phyloP scores from a whole-genome alignment of 257 asterid genomes.

The Solanum megistacrolobum region DNA sequence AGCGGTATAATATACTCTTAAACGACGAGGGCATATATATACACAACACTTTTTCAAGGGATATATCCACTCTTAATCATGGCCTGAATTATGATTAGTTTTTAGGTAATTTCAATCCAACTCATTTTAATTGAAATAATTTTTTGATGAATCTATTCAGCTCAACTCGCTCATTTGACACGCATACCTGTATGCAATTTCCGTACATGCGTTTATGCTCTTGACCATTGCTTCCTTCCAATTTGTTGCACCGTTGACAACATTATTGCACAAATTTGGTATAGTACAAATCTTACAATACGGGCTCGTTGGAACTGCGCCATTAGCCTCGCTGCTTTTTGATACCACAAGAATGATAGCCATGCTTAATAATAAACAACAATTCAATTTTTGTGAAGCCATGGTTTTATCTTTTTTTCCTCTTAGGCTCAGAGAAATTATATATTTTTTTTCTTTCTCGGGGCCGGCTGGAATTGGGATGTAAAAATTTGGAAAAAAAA shows the following conservation, averaged over 20 bases:
- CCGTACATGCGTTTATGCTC: not conserved
- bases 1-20: no score
- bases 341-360: not conserved
- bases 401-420: not conserved
- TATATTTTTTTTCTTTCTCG: not conserved
- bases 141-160: not conserved
- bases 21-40: no score
- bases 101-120: not conserved
- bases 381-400: not conserved
- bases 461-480: not conserved
- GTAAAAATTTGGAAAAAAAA: not conserved
- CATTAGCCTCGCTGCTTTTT: not conserved
- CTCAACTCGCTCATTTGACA: accelerated
- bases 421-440: not conserved
- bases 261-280: not conserved
- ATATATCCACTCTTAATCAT: no score
- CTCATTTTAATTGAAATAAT: not conserved
- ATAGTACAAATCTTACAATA: not conserved
- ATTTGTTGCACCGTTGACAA: conserved; percentile 9
- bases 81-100: not conserved
- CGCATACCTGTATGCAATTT: not conserved
- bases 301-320: not conserved
- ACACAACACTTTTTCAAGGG: no score
- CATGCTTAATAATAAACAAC: not conserved
- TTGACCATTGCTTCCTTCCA: conserved; percentile 11